Evolutionary conservation across 2,329 filamentous ascomycete genomes (phyloP), one percentile per base, ranked within the genome.

Genomic region (Aspergillus sergii): DNA sequence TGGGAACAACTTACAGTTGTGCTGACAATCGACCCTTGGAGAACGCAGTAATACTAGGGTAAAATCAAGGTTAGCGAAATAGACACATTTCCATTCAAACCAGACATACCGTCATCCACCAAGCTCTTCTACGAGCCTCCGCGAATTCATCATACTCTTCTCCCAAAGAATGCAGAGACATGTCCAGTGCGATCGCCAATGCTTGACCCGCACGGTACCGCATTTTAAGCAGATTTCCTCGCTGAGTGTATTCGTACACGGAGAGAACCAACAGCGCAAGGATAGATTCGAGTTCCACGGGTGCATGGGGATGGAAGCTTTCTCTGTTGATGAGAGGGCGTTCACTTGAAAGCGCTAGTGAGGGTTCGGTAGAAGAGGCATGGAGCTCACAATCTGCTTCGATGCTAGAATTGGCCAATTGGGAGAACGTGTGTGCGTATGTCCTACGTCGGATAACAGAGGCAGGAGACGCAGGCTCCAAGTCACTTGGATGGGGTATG

Each of bases 201-300:
- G 80, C 80, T 66, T 82, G 79, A 10, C 79, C 73, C 4, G 80
- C 78, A 58, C 80, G 78, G 64, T 79, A 79, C 39, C 79, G 76
- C 80, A 82, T 82, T 64, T 82, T 82, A 9, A 77, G 68, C 23
- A 82, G 68, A 61, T 82, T 82, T 4, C 80, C 80, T 30, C 80
- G 73, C 62, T 82, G 80, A 3, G 76, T 72, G 66, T 82, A 82
- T 64, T 82, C 80, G 60, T 82, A 82, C 11, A 80, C 73, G 26
- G 77, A 79, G n/a, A 82, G 73, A 32, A 81, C 65, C 32, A 81
- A 68, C 21, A 81, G 64, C 5, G 80, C 77, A 28, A 82, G 69
- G 36, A 82, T 71, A 45, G 71, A 71, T 65, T 82, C 80, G 6
- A 81, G 67, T 58, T 81, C 79, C 36, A 79, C 73, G 1, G 80